Conservation (phyloP, 2,329 filamentous ascomycete species). For the Neobulgaria alba region DNA sequence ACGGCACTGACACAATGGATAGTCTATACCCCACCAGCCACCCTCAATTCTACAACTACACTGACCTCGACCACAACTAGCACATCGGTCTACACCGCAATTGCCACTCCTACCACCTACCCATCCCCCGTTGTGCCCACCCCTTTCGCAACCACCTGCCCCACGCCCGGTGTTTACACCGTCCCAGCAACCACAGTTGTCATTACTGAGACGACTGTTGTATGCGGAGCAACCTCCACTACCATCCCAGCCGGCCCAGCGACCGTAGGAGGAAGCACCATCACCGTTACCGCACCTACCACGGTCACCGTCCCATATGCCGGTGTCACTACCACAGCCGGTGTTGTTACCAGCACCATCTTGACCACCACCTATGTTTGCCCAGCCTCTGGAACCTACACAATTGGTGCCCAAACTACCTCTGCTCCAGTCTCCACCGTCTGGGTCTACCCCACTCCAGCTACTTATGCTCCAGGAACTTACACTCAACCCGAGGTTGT, state of each 20-base stretch:
- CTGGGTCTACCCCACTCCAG: slow-evolving; percentile 57
- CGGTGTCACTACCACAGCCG: slow-evolving; percentile 48
- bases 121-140: slow-evolving; percentile 35
- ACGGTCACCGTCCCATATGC: slow-evolving; percentile 64
- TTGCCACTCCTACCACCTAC: slow-evolving; percentile 27
- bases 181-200: slow-evolving; percentile 65
- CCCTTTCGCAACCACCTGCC: slow-evolving; percentile 41
- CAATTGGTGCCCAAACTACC: slow-evolving; percentile 60
- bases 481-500: slow-evolving; percentile 62
- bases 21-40: slow-evolving; percentile 12
- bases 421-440: slow-evolving; percentile 44
- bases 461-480: slow-evolving; percentile 57
- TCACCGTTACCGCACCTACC: slow-evolving; percentile 55
- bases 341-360: slow-evolving; percentile 58
- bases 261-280: slow-evolving; percentile 66
- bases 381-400: slow-evolving; percentile 67
- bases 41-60: slow-evolving; percentile 5
- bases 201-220: slow-evolving; percentile 57
- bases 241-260: slow-evolving; percentile 53
- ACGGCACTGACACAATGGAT: no score
- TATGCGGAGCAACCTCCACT: slow-evolving; percentile 55
- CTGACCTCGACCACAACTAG: neutral
- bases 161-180: slow-evolving; percentile 65
- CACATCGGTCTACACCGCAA: slow-evolving; percentile 10
- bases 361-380: slow-evolving; percentile 64